These are phyloP conservation scores for Aspergillus quadrilineatus DNA, from an alignment of 2,329 filamentous ascomycete species.

Conservation along the genomic window DNA sequence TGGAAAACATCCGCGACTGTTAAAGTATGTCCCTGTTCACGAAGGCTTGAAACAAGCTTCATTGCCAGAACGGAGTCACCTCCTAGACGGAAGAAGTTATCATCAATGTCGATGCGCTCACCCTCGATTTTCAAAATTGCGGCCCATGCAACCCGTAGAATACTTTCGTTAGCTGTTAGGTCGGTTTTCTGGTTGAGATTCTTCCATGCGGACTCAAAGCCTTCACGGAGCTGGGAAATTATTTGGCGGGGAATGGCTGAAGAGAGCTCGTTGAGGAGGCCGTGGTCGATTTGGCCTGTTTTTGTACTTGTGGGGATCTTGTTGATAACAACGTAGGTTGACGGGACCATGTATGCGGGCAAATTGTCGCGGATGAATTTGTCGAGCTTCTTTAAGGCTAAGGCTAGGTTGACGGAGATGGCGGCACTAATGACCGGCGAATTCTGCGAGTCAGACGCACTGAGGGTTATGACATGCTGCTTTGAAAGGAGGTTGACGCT, in stretches of 20 bases:
- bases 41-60: conserved; percentile 51
- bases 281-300: conserved; percentile 31
- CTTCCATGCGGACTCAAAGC: conserved; percentile 35
- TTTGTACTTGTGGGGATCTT: conserved; percentile 31
- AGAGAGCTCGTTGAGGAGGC: conserved; percentile 31
- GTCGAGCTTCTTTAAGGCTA: conserved; percentile 43
- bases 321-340: conserved; percentile 44
- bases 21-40: conserved; percentile 43
- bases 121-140: conserved; percentile 25
- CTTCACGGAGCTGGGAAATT: conserved; percentile 18
- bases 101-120: conserved; percentile 52
- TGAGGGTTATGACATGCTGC: conserved; percentile 24
- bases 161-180: conserved; percentile 37
- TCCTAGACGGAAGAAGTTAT: conserved; percentile 62
- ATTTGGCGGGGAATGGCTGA: conserved; percentile 24
- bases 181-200: conserved; percentile 26
- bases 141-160: conserved; percentile 36
- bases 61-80: conserved; percentile 63
- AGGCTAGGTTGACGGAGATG: conserved; percentile 33
- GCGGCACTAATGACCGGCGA: conserved; percentile 21
- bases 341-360: conserved; percentile 48
- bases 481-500: conserved; percentile 27
- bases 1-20: conserved; percentile 54
- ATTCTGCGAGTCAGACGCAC: conserved; percentile 13
- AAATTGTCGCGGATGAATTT: conserved; percentile 45